Evolutionary conservation across 2,329 filamentous ascomycete genomes (phyloP).

Genomic region (Trichoderma brevicompactum): DNA sequence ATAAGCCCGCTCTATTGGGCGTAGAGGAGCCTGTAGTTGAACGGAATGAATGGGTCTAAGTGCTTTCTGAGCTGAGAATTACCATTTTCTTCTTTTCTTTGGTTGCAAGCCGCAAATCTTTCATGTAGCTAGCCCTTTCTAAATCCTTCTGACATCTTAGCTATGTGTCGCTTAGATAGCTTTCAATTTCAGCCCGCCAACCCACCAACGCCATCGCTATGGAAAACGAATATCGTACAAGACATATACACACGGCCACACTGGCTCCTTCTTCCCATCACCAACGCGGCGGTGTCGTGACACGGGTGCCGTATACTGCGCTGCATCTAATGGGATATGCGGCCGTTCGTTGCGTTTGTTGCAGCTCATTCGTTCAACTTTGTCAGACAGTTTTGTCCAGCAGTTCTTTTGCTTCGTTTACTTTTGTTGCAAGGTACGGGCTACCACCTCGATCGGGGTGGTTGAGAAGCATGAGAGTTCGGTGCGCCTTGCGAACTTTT

Average conservation of each 20-base stretch:
- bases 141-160: slow-evolving; percentile 17
- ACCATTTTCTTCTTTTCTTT: not conserved
- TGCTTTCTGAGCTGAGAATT: slow-evolving; percentile 30
- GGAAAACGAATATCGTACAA: slow-evolving; percentile 47
- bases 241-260: slow-evolving; percentile 35
- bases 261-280: not conserved
- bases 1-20: slow-evolving; percentile 27
- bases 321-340: not conserved
- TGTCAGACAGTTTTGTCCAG: slow-evolving; percentile 68
- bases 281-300: slow-evolving; percentile 1
- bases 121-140: slow-evolving; percentile 8
- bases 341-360: slow-evolving; percentile 2
- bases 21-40: slow-evolving; percentile 3
- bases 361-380: not conserved
- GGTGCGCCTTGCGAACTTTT: slow-evolving; percentile 92
- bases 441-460: slow-evolving; percentile 97
- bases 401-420: slow-evolving; percentile 98
- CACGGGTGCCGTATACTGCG: not conserved
- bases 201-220: slow-evolving; percentile 51
- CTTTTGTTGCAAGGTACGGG: slow-evolving; percentile 94
- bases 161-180: slow-evolving; percentile 31
- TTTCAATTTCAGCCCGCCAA: slow-evolving; percentile 33
- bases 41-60: slow-evolving; percentile 20
- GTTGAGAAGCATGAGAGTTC: slow-evolving; percentile 94
- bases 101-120: slow-evolving; percentile 18